Percentiles rank a stretch among this genome's conserved stretches.
Conservation (phyloP, 1,284 basidiomycete genomes). For the Porogramme epimiltina region DNA sequence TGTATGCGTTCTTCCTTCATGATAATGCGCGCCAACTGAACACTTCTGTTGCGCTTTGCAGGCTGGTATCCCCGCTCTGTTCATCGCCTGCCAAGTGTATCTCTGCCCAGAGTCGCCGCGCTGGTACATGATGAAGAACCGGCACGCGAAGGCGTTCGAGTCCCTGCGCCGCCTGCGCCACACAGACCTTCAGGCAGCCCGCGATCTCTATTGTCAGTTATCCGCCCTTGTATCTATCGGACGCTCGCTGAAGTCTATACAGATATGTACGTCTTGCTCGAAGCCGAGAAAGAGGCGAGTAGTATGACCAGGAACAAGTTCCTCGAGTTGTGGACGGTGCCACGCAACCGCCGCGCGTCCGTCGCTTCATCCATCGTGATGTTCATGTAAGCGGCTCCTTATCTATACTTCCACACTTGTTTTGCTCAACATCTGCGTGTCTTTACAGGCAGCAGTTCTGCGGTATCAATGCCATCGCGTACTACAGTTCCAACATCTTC, state of each 20-base stretch:
- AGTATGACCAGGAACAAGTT: constrained; percentile 48
- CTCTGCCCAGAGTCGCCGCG: constrained; percentile 65
- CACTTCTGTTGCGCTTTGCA: constrained; percentile 18
- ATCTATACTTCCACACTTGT: background rate
- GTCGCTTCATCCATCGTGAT: constrained; percentile 72
- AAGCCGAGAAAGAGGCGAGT: constrained; percentile 60
- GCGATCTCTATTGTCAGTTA: constrained; percentile 56
- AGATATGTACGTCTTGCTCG: constrained; percentile 67
- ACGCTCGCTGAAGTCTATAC: background rate
- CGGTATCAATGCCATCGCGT: constrained; percentile 67
- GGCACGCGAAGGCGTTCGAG: constrained; percentile 64
- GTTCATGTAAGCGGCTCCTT: constrained; percentile 58
- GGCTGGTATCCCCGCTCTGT: constrained; percentile 63
- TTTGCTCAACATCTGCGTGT: background rate
- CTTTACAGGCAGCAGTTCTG: constrained; percentile 54
- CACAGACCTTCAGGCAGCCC: constrained; percentile 72
- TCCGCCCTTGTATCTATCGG: background rate
- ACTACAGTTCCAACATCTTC: constrained; percentile 68
- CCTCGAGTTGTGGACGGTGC: constrained; percentile 70
- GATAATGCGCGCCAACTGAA: background rate
- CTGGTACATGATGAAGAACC: constrained; percentile 74
- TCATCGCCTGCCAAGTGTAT: constrained; percentile 58
- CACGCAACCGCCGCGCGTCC: constrained; percentile 74
- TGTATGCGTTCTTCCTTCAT: constrained; percentile 30
- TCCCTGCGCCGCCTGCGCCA: constrained; percentile 68